Conservation (phyloP, 108 stramenopile genomes). For the Fistulifera pelliculosa region DNA sequence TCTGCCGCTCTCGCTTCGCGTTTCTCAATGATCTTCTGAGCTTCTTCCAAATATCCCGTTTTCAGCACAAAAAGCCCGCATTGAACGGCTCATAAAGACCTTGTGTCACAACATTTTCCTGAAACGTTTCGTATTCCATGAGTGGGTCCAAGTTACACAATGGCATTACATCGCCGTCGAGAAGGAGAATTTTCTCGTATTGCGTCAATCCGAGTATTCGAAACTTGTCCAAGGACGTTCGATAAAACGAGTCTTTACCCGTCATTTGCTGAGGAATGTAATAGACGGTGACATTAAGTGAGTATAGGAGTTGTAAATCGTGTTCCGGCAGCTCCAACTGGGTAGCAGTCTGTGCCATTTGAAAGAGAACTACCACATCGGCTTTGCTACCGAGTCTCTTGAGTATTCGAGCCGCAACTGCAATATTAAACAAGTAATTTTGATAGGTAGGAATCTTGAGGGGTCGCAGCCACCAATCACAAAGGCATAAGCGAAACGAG, state of each 20-base stretch:
- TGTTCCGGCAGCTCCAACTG: conserved; percentile 21
- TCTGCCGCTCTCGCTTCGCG: conserved; percentile 14
- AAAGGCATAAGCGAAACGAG: conserved; percentile 27
- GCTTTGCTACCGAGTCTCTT: conserved; percentile 23
- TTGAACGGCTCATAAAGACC: conserved; percentile 25
- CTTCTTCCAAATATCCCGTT: conserved; percentile 5
- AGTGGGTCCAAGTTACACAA: conserved; percentile 28
- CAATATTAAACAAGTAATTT: conserved; percentile 32
- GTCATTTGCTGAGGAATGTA: conserved; percentile 14
- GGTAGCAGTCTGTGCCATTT: conserved; percentile 23
- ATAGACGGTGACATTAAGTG: conserved; percentile 18
- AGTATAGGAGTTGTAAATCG: conserved; percentile 14
- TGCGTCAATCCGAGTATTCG: conserved; percentile 29
- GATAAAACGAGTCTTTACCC: conserved; percentile 8
- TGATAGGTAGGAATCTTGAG: conserved; percentile 9
- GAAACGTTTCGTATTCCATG: conserved; percentile 13
- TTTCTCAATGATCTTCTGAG: conserved; percentile 4
- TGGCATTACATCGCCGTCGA: conserved; percentile 40
- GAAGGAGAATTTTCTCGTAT: conserved; percentile 31
- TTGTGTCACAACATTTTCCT: conserved; percentile 27
- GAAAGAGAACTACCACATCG: conserved; percentile 28
- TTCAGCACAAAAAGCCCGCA: conserved; percentile 39
- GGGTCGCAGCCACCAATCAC: conserved; percentile 30
- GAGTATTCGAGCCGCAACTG: conserved; percentile 28
- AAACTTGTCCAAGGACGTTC: conserved; percentile 39